A percentile compares a stretch with the other conserved stretches of the same genome.
These are phyloP conservation scores for Acanthamoeba castellanii DNA, from an alignment of 208 protist genomes.

Conservation along the genomic window DNA sequence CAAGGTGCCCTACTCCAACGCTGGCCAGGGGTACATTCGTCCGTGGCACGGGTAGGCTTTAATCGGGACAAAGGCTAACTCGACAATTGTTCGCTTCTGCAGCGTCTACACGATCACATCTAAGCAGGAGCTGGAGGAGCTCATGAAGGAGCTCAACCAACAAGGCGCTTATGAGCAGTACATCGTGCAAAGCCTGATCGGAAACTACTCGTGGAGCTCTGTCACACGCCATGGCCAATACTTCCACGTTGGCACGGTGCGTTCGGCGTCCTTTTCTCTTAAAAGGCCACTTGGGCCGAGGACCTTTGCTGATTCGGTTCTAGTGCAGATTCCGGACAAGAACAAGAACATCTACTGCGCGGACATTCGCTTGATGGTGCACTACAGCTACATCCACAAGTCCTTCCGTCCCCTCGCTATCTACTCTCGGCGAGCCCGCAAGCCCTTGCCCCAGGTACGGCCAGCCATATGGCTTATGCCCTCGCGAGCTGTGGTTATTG, in stretches of 20 bases:
- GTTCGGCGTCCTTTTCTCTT: not conserved
- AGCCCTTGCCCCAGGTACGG: constrained; percentile 74
- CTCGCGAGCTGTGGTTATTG: not conserved
- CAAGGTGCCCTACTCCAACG: constrained; percentile 83
- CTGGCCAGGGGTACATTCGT: constrained; percentile 66
- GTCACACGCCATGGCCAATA: constrained; percentile 71
- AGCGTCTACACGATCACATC: constrained; percentile 89
- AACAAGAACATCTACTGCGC: constrained; percentile 84
- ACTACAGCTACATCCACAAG: constrained; percentile 63
- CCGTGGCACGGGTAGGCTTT: not conserved
- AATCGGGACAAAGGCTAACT: constrained; percentile 64
- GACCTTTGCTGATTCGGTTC: not conserved
- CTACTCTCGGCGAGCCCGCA: constrained; percentile 83
- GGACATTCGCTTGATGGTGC: constrained; percentile 89
- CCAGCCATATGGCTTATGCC: not conserved
- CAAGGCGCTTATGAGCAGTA: constrained; percentile 85
- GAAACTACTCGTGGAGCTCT: constrained; percentile 86
- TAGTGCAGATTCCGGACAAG: constrained; percentile 80
- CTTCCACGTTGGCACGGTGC: constrained; percentile 81
- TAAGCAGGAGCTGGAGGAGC: constrained; percentile 85
- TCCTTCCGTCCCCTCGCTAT: constrained; percentile 84
- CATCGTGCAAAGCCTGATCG: constrained; percentile 89
- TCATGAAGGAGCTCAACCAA: constrained; percentile 83
- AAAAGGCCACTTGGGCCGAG: not conserved
- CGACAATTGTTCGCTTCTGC: not conserved